Evolutionary conservation across 177 flowering plant genomes (phyloP).

Genomic region (Tripterygium wilfordii): DNA sequence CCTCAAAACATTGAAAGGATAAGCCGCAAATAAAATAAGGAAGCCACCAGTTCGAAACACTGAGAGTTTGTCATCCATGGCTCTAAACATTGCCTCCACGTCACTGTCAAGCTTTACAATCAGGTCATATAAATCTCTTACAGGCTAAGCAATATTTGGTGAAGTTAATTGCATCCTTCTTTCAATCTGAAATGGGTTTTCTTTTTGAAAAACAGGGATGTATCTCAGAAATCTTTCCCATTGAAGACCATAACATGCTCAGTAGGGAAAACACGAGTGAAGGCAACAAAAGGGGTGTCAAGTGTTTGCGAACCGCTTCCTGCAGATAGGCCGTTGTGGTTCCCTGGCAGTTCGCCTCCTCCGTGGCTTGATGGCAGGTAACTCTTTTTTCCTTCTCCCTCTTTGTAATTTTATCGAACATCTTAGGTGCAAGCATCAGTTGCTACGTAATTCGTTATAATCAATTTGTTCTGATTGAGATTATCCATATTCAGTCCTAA

Average conservation of each 20-base stretch:
- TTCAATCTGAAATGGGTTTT: too few relatives aligned
- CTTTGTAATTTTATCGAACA: neutral
- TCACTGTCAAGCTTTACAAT: conserved; percentile 37
- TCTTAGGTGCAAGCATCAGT: neutral
- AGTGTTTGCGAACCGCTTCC: conserved; percentile 77
- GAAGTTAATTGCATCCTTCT: neutral
- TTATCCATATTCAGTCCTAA: too few relatives aligned
- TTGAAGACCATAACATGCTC: conserved; percentile 9
- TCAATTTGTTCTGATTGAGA: too few relatives aligned
- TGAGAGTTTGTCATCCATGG: conserved; percentile 41
- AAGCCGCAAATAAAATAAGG: too few relatives aligned
- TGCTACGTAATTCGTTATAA: neutral
- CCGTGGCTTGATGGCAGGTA: conserved; percentile 94
- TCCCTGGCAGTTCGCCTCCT: conserved; percentile 91
- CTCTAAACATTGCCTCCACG: conserved; percentile 50
- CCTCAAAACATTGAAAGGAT: too few relatives aligned
- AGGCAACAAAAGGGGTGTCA: conserved; percentile 68
- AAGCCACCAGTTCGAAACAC: too few relatives aligned
- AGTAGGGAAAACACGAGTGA: conserved; percentile 14
- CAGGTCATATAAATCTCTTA: conserved; percentile 15
- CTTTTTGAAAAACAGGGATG: conserved; percentile 22
- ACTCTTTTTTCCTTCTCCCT: neutral
- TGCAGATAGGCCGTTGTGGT: conserved; percentile 91
- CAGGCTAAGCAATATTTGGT: neutral
- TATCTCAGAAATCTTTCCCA: conserved; percentile 10